Base-by-base conservation (phyloP, 2,329 filamentous ascomycete genomes). In the Fusarium compactum region DNA sequence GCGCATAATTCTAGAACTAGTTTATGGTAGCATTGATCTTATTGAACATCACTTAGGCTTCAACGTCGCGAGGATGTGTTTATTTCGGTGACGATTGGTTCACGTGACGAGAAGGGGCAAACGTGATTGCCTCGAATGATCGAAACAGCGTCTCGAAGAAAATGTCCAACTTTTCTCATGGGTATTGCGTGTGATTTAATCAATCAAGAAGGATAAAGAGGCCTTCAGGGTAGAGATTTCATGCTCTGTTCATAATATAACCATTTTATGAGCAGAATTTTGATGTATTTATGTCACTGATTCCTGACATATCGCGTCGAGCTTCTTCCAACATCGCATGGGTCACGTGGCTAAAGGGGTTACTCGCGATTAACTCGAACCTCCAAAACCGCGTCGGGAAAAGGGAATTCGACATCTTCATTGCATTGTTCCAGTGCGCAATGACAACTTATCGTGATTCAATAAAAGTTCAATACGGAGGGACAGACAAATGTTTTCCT, bases 201-300 rank as follows among this genome's bases (percentile, higher is more conserved):
- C 3, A 27, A 27, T 27, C 10, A 27, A 27, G 10, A 27, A 27
- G 27, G 27, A 2, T 11, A 11, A 38, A 38, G 16, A 38, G 5
- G 10, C 18, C 18, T n/a, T 1, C 1, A 11, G 1, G 18, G 10
- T n/a, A 7, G 9, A 38, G 1, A 0, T 6, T n/a, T 4, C 3
- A 38, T 11, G 10, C 10, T 11, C 34, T n/a, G 4, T 18, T 11
- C 6, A 10, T n/a, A 10, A n/a, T 5, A 38, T n/a, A 6, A 9
- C 18, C 18, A 11, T 38, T 38, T 38, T 7, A 2, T 9, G 10
- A 38, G 16, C 18, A 38, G 9, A 38, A 11, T 4, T 38, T 3
- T n/a, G 18, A 11, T 11, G 6, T n/a, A 1, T 38, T n/a, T 4
- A n/a, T n/a, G 5, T 38, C 34, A 38, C 9, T n/a, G 10, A 5